Percentiles rank a stretch among this genome's conserved stretches.
These are phyloP conservation scores for Letharia lupina DNA, from an alignment of 495 filamentous ascomycete genomes.

Conservation along the genomic window DNA sequence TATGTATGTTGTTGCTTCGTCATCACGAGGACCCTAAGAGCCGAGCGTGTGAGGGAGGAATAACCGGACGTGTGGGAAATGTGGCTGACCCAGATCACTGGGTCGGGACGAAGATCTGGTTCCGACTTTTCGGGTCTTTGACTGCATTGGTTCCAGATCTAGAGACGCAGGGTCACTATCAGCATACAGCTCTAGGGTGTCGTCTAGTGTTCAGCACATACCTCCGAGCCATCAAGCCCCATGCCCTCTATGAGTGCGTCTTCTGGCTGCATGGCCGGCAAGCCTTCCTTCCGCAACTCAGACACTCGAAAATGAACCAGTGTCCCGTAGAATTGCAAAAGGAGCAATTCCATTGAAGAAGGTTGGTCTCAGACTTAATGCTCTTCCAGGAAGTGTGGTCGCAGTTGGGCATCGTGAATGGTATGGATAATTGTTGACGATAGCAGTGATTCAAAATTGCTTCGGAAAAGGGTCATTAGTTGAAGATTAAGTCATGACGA, in stretches of 20 bases:
- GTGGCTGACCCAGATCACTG: neutral
- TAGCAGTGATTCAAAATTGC: neutral
- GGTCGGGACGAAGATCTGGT: neutral
- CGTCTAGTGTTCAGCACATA: neutral
- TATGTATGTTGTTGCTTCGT: neutral
- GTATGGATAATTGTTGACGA: neutral
- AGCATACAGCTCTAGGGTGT: neutral
- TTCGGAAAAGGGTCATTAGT: neutral
- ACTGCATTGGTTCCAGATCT: neutral
- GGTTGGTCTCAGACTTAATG: constrained; percentile 66
- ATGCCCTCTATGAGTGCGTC: neutral
- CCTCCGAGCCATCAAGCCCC: neutral
- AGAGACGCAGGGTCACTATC: neutral
- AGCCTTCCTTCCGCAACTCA: constrained; percentile 67
- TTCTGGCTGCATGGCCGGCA: constrained; percentile 59
- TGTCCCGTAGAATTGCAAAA: constrained; percentile 70
- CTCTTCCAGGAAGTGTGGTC: constrained; percentile 30
- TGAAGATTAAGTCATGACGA: neutral
- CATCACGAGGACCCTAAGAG: neutral
- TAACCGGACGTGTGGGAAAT: neutral
- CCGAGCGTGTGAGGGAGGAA: neutral
- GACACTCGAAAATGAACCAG: constrained; percentile 76
- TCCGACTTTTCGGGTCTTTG: neutral
- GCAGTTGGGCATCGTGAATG: constrained; percentile 11
- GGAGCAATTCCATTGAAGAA: constrained; percentile 71